Base-by-base conservation (phyloP, 2,329 filamentous ascomycete genomes). In the Curvularia sp. region DNA sequence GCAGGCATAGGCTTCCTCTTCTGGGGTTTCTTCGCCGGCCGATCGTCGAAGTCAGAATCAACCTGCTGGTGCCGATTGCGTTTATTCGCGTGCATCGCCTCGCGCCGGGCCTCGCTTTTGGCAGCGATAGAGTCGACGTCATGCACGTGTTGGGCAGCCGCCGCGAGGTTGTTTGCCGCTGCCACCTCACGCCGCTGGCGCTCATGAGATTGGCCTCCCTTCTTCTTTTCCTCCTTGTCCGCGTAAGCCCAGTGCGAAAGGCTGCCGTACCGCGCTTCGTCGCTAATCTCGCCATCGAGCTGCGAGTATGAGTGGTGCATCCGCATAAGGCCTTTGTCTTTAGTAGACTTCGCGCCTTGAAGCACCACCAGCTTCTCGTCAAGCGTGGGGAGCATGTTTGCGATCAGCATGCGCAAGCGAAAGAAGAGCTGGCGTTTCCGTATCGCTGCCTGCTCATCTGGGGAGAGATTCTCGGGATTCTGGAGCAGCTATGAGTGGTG, bases 291-390 rank as follows among this genome's bases (percentile, higher is more conserved):
- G 59, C 85, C 83, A 64, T 96, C 90, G 57, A 98, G 86, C 78
- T 93, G 89, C 20, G 92, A 89, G 84, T 91, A 96, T 31, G 96
- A 89, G 67, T 91, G 89, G 74, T 97, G 91, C 72, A 97, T 88
- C 52, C 96, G 91, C 59, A 86, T 82, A 35, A 97, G 84, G 72
- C 97, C 93, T 73, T 91, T 91, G 65, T 92, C 87, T 12, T 98
- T 86, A 46, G 93, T 92, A 67, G 96, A 91, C 70, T 94, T 95
- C 54, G 95, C 94, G 15, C 94, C 96, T 38, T 91, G 90, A 56
- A 98, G 90, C 67, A 99, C 95, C 68, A 97, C 93, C 67, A 97
- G 97, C 80, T 99, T 99, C 79, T 99, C 95, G 73, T 99, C 95
- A 38, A 98, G 85, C 1, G 93, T 94, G 48, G 92, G 87, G 44